A percentile compares a stretch with the other conserved stretches of the same genome.
Conservation (phyloP, 441 rosid species). For the Arabidopsis hybrid region DNA sequence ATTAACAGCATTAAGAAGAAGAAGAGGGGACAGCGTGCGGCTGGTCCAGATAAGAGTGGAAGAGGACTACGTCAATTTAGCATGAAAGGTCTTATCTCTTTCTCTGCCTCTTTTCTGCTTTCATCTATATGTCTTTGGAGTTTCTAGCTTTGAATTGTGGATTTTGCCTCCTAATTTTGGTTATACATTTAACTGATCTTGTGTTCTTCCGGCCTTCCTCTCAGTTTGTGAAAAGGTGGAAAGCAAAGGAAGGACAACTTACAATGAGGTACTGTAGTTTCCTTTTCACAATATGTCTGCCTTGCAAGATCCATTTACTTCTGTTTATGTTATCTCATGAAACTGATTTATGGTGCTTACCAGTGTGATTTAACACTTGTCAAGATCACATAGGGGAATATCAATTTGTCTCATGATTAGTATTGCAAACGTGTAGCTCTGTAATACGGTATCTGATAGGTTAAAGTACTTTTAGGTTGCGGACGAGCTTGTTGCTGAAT, state of each 20-base stretch:
- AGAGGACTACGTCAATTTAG: constrained; percentile 98
- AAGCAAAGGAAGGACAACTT: constrained; percentile 98
- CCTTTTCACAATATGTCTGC: constrained; percentile 28
- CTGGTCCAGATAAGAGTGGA: constrained; percentile 89
- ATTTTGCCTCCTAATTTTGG: neutral
- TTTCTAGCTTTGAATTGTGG: constrained; percentile 17
- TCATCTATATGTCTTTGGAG: neutral
- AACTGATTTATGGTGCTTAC: neutral
- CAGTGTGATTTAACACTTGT: neutral
- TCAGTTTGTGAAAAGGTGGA: constrained; percentile 98
- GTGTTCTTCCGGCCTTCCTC: constrained; percentile 38
- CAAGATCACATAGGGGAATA: constrained; percentile 20
- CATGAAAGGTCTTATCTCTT: constrained; percentile 76
- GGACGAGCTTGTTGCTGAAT: constrained; percentile 99
- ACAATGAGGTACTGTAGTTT: constrained; percentile 87
- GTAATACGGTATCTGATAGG: constrained; percentile 45
- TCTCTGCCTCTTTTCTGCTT: constrained; percentile 11
- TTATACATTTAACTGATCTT: constrained; percentile 23
- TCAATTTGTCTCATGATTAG: constrained; percentile 25
- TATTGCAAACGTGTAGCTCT: constrained; percentile 20
- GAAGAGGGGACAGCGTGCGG: constrained; percentile 84
- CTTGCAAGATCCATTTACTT: neutral
- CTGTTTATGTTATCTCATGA: neutral
- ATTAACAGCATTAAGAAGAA: constrained; percentile 69
- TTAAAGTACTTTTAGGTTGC: constrained; percentile 81